Evolutionary conservation across 208 protist genomes (phyloP).

Genomic region (Acanthamoeba royreba): DNA sequence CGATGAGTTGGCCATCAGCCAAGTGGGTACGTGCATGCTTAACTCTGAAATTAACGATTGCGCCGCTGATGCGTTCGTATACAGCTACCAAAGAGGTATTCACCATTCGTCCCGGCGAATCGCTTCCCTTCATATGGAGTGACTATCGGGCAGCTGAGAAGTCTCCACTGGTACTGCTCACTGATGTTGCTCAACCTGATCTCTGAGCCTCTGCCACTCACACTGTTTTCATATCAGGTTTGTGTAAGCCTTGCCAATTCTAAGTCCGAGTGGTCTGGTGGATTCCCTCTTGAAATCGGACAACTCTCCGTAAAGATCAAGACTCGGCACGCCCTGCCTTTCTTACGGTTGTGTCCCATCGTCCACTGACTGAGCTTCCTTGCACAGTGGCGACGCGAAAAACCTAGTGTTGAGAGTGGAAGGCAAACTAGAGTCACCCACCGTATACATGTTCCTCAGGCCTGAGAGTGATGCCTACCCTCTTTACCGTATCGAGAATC

Average conservation of each 20-base stretch:
- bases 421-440: constrained; percentile 29
- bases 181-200: background rate
- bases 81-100: constrained; percentile 11
- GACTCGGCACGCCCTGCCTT: background rate
- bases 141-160: constrained; percentile 5
- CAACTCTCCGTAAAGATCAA: constrained; percentile 3
- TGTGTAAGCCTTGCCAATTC: background rate
- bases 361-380: background rate
- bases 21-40: background rate
- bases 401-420: constrained; percentile 31
- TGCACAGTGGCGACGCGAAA: background rate
- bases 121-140: constrained; percentile 17
- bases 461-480: constrained; percentile 12
- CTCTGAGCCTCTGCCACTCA: background rate
- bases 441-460: constrained; percentile 35
- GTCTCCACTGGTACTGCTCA: background rate
- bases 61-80: background rate
- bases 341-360: background rate
- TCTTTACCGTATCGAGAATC: constrained; percentile 40
- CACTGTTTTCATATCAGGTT: background rate
- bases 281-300: constrained; percentile 14
- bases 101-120: background rate
- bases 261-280: background rate
- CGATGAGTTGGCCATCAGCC: constrained; percentile 2
- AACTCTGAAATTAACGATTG: background rate